phyloP scores from a whole-genome alignment of 805 yeast genomes.

The Sugiyamaella americana region DNA sequence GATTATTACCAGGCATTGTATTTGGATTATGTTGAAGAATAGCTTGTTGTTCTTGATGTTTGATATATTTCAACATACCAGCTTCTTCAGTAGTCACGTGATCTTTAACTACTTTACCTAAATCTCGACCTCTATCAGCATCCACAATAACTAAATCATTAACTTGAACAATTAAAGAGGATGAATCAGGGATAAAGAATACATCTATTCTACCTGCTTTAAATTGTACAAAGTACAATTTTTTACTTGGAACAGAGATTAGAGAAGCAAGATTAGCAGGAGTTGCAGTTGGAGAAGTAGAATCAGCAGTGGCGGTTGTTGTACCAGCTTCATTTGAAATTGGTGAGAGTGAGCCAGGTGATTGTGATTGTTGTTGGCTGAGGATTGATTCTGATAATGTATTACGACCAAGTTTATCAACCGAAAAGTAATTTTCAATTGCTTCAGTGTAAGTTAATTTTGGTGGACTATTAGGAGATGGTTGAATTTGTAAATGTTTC shows the following conservation, averaged over 20 bases:
- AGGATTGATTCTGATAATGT: slow-evolving; percentile 9
- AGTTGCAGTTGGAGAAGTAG: neutral
- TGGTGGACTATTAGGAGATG: neutral
- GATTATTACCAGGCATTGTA: slow-evolving; percentile 17
- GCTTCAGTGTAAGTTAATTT: neutral
- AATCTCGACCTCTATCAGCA: slow-evolving; percentile 75
- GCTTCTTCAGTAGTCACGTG: slow-evolving; percentile 62
- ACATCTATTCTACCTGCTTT: slow-evolving; percentile 78
- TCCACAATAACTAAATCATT: slow-evolving; percentile 77
- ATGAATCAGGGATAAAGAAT: slow-evolving; percentile 49
- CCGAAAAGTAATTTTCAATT: slow-evolving; percentile 16
- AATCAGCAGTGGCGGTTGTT: neutral
- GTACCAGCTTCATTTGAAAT: neutral
- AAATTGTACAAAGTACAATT: slow-evolving; percentile 61
- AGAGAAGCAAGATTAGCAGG: slow-evolving; percentile 12
- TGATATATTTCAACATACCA: slow-evolving; percentile 55
- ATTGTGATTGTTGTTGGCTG: neutral
- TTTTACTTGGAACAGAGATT: slow-evolving; percentile 27
- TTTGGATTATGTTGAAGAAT: slow-evolving; percentile 44
- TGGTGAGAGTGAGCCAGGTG: slow-evolving; percentile 1
- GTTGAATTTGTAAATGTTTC: neutral
- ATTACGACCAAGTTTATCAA: slow-evolving; percentile 19
- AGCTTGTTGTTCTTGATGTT: slow-evolving; percentile 65
- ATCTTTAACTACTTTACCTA: slow-evolving; percentile 58
- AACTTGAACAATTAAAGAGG: slow-evolving; percentile 35